Evolutionary conservation across 257 asterid genomes (phyloP).

Genomic region (Solanum pennellii): DNA sequence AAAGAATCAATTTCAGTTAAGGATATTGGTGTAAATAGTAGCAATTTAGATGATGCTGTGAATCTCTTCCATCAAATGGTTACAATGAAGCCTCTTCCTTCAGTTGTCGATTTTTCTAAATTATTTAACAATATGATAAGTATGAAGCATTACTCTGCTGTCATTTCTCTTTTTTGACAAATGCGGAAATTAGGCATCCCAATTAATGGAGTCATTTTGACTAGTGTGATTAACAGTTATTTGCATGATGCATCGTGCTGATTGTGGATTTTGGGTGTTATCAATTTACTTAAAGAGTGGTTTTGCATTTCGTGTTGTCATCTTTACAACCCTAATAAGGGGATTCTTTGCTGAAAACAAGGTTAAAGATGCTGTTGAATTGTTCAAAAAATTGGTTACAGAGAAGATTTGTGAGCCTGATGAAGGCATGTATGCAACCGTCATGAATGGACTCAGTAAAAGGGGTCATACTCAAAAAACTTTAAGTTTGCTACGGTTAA

Average conservation of each 20-base stretch:
- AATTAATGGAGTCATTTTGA: background rate
- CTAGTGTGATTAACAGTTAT: background rate
- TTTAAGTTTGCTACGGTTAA: background rate
- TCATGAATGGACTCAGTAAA: background rate
- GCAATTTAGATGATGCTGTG: background rate
- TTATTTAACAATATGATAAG: background rate
- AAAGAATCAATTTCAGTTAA: background rate
- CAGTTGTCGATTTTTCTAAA: background rate
- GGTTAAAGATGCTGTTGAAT: background rate
- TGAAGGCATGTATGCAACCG: background rate
- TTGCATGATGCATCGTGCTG: background rate
- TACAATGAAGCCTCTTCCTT: background rate
- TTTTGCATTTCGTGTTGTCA: rapidly evolving
- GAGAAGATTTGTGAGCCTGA: background rate
- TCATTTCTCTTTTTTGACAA: background rate
- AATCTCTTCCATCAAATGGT: background rate
- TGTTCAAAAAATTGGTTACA: background rate
- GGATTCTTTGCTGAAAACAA: background rate
- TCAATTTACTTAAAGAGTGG: background rate
- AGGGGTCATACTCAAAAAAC: background rate
- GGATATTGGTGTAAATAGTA: background rate
- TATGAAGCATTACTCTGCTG: background rate
- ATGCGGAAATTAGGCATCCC: background rate
- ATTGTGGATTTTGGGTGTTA: background rate
- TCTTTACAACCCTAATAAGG: background rate